Base-by-base conservation (phyloP, 2,329 filamentous ascomycete genomes). In the Aspergillus hiratsukae region DNA sequence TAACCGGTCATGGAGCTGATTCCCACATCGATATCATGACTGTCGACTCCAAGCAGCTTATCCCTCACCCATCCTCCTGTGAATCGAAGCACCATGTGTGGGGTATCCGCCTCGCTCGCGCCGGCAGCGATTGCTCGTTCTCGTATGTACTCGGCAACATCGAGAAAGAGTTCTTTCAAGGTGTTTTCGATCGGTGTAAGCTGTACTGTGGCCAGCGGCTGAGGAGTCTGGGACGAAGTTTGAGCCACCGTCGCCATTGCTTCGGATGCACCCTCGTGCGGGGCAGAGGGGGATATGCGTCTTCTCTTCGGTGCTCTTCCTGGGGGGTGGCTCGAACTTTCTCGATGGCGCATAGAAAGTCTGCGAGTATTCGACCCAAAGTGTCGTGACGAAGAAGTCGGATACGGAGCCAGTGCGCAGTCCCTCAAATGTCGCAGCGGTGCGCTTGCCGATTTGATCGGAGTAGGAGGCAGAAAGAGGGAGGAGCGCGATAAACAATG, bases 111-210 rank as follows among this genome's bases (percentile, higher is more conserved):
- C 49, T 63, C 54, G 2, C 61, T 63, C 3, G 74, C 66, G 27
- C 68, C 69, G 10, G 69, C 60, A 43, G 89, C 83, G 59, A 61
- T 50, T 6, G 56, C 52, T 19, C 64, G 61, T 9, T 72, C 60
- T 17, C 63, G 61, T n/a, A 91, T 86, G 66, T 86, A 87, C 10
- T 81, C 73, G 25, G 89, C 90, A n/a, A 91, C 89, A 69, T 95
- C 90, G 19, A 97, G 80, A 21, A 97, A 82, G 11, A 97, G 81
- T n/a, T 77, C 74, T 59, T 87, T 87, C 41, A 97, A 81, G 61
- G 86, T 87, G 43, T 80, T 76, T 74, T 97, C 93, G 54, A 85
- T 81, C 4, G 83, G 76, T 11, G 83, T 91, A 59, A 97, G 84
- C 45, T 78, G 70, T 31, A 88, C 77, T n/a, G 56, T 66, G 14